Percentiles rank a stretch among this genome's conserved stretches.
These are phyloP conservation scores for Penicillium olsonii DNA, from an alignment of 2,329 filamentous ascomycete genomes.

Conservation along the genomic window DNA sequence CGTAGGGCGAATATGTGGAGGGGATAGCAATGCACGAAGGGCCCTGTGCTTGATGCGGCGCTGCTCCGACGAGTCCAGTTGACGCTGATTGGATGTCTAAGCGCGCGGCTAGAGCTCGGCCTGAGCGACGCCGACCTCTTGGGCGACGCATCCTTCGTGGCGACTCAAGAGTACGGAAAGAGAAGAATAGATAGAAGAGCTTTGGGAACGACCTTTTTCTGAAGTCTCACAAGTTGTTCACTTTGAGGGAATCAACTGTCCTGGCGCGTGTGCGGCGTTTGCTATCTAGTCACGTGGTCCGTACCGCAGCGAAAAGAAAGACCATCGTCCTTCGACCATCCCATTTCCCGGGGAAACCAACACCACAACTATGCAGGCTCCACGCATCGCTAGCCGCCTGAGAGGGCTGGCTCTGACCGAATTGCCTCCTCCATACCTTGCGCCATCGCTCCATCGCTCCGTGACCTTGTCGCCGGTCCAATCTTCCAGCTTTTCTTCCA, in stretches of 20 bases:
- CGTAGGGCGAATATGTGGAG: conserved; percentile 15
- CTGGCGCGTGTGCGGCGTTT: too few species aligned
- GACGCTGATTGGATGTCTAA: conserved; percentile 27
- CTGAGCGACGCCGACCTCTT: too few species aligned
- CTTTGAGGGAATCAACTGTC: too few species aligned
- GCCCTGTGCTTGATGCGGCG: conserved; percentile 23
- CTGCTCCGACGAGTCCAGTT: conserved; percentile 34
- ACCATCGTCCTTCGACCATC: conserved; percentile 14
- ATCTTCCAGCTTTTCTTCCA: conserved; percentile 54
- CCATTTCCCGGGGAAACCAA: conserved; percentile 12
- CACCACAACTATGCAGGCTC: conserved; percentile 35
- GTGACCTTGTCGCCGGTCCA: conserved; percentile 33
- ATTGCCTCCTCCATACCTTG: conserved; percentile 47
- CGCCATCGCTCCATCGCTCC: conserved; percentile 43
- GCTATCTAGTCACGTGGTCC: too few species aligned
- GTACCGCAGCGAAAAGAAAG: conserved; percentile 24
- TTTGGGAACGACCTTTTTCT: too few species aligned
- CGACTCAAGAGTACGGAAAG: too few species aligned
- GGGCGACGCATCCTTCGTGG: too few species aligned
- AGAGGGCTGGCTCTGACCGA: conserved; percentile 37
- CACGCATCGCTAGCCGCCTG: conserved; percentile 37
- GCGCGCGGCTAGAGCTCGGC: conserved; percentile 21
- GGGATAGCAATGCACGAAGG: conserved; percentile 21
- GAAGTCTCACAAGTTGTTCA: too few species aligned
- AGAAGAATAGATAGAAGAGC: too few species aligned